These are phyloP conservation scores for Globisporangium splendens DNA, from an alignment of 352 stramenopile species.

Conservation along the genomic window DNA sequence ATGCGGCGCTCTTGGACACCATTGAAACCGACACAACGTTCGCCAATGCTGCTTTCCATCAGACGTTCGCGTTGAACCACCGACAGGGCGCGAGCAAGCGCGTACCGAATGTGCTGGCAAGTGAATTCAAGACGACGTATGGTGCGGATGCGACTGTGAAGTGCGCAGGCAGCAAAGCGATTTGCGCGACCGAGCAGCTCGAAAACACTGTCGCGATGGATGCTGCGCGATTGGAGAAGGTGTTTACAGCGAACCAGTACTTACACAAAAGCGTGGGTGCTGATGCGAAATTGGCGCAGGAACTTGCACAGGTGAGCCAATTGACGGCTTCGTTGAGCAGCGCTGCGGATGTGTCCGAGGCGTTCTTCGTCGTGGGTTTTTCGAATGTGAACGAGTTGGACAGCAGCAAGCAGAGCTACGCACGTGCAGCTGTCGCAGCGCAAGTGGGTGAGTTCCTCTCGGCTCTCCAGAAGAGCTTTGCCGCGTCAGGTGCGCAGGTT, in stretches of 20 bases:
- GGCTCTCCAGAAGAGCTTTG: slow-evolving; percentile 31
- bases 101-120: slow-evolving; percentile 24
- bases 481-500: slow-evolving; percentile 30
- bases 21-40: slow-evolving; percentile 21
- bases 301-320: slow-evolving; percentile 30
- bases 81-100: slow-evolving; percentile 12
- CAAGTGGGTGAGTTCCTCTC: slow-evolving; percentile 33
- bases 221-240: neutral
- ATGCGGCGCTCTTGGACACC: slow-evolving; percentile 13
- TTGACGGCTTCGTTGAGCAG: slow-evolving; percentile 18
- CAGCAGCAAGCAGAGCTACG: slow-evolving; percentile 22
- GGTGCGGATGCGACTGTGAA: slow-evolving; percentile 15
- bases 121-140: slow-evolving; percentile 15
- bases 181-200: slow-evolving; percentile 23
- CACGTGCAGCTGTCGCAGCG: slow-evolving; percentile 21
- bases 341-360: neutral
- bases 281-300: slow-evolving; percentile 28
- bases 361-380: slow-evolving; percentile 24
- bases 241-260: neutral
- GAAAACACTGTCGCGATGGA: slow-evolving; percentile 1
- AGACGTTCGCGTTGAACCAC: slow-evolving; percentile 22
- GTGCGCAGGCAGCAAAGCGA: slow-evolving; percentile 26
- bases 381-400: slow-evolving; percentile 16
- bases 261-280: slow-evolving; percentile 11
- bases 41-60: slow-evolving; percentile 20